These are phyloP conservation scores for Tetrahymena elliotti DNA, from an alignment of 73 alveolate genomes.

Conservation along the genomic window DNA sequence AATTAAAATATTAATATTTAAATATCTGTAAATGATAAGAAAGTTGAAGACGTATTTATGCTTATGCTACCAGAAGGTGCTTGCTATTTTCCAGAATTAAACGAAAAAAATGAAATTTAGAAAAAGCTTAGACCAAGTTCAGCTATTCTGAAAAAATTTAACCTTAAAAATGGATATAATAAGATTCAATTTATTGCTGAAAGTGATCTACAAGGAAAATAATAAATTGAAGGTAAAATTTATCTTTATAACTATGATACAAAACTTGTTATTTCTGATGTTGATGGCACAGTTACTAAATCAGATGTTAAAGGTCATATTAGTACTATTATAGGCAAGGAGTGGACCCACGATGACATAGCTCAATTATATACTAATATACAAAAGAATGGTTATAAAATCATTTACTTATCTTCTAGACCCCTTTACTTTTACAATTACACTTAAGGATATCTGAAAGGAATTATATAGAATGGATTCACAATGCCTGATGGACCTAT, in stretches of 20 bases:
- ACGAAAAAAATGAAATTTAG: not conserved
- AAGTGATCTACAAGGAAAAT: slow-evolving; percentile 47
- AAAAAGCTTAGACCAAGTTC: slow-evolving; percentile 58
- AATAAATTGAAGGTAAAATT: slow-evolving; percentile 59
- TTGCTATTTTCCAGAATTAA: not conserved
- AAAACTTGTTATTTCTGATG: slow-evolving; percentile 84
- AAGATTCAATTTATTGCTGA: slow-evolving; percentile 61
- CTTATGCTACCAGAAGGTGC: not conserved
- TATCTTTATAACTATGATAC: slow-evolving; percentile 73
- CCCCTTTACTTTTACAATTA: slow-evolving; percentile 73
- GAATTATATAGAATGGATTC: not conserved
- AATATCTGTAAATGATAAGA: not conserved
- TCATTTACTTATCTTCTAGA: slow-evolving; percentile 90
- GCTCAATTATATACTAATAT: slow-evolving; percentile 68
- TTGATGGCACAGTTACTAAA: slow-evolving; percentile 96
- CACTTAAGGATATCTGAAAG: slow-evolving; percentile 6
- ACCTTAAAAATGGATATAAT: slow-evolving; percentile 70
- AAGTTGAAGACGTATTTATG: not conserved
- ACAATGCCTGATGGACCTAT: slow-evolving; percentile 91
- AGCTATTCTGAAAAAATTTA: slow-evolving; percentile 58
- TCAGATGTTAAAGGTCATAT: slow-evolving; percentile 92
- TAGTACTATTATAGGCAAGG: slow-evolving; percentile 81
- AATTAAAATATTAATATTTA: not conserved
- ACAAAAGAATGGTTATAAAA: slow-evolving; percentile 77
- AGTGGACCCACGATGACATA: slow-evolving; percentile 94